Percentiles rank a stretch among this genome's conserved stretches.
Evolutionary conservation across 192 early-diverging fungal genomes (phyloP).

Genomic region (Backusella morwellensis): DNA sequence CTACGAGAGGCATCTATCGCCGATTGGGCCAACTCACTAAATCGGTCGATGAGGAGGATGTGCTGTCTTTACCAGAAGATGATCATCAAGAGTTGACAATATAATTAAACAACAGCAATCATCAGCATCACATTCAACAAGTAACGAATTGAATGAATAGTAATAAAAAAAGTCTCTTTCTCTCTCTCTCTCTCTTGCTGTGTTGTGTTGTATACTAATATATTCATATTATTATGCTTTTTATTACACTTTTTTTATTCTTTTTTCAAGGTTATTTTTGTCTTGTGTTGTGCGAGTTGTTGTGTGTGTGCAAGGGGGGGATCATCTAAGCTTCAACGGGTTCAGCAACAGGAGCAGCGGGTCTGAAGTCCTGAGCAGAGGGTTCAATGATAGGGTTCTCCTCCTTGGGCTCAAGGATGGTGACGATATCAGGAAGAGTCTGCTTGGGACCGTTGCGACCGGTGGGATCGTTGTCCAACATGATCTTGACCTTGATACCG

Average conservation of each 20-base stretch:
- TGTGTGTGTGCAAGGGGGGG: not conserved
- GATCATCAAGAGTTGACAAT: not conserved
- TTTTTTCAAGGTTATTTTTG: not conserved
- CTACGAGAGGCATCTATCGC: slow-evolving; percentile 22
- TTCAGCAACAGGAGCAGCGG: slow-evolving; percentile 28
- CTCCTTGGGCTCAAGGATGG: slow-evolving; percentile 91
- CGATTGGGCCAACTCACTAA: slow-evolving; percentile 16
- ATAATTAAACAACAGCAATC: not conserved
- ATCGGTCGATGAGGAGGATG: slow-evolving; percentile 32
- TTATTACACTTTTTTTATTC: slow-evolving; percentile 8
- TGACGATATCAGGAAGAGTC: slow-evolving; percentile 94
- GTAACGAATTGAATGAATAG: not conserved
- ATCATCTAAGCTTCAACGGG: slow-evolving; percentile 15
- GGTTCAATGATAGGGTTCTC: slow-evolving; percentile 71
- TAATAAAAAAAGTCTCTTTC: not conserved
- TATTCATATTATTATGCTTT: not conserved
- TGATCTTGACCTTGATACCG: slow-evolving; percentile 99
- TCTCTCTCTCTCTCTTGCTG: not conserved
- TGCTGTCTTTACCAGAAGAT: slow-evolving; percentile 22
- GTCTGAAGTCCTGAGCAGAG: slow-evolving; percentile 58
- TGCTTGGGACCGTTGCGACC: slow-evolving; percentile 94
- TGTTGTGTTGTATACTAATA: not conserved
- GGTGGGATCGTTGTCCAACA: slow-evolving; percentile 92
- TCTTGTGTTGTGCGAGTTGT: not conserved
- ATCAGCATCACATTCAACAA: not conserved